Evolutionary conservation across 441 rosid genomes (phyloP).

Genomic region (Flueggea neowawraea): DNA sequence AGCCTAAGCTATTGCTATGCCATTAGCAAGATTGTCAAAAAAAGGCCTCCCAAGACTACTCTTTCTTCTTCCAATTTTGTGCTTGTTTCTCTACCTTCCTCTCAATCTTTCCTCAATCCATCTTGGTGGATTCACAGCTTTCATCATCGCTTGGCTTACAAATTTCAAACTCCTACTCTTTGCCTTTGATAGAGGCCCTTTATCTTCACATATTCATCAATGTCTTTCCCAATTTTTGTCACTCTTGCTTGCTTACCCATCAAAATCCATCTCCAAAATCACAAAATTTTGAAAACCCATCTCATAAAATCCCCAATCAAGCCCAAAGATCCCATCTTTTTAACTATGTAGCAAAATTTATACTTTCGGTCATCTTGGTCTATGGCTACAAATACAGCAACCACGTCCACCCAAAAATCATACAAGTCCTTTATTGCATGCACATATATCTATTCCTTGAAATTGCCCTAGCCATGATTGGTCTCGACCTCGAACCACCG

Average conservation of each 20-base stretch:
- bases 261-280: slow-evolving; percentile 18
- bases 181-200: slow-evolving; percentile 46
- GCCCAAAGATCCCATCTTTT: no score
- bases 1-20: slow-evolving; percentile 43
- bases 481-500: no score
- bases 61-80: slow-evolving; percentile 43
- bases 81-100: slow-evolving; percentile 21
- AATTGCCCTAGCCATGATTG: no score
- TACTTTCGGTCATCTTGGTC: no score
- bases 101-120: slow-evolving; percentile 20
- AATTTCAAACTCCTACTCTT: slow-evolving; percentile 66
- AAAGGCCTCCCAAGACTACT: slow-evolving; percentile 41
- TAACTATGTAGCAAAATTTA: no score
- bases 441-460: no score
- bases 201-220: slow-evolving; percentile 22
- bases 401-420: no score
- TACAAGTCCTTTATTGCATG: no score
- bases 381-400: no score
- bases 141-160: slow-evolving; percentile 55
- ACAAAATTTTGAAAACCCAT: no score
- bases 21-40: slow-evolving; percentile 26
- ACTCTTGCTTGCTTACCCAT: slow-evolving; percentile 48
- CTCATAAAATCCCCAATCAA: no score
- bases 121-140: slow-evolving; percentile 27
- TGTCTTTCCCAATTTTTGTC: slow-evolving; percentile 41